A percentile compares a stretch with the other conserved stretches of the same genome.
These are phyloP conservation scores for Calonectria crousiana DNA, from an alignment of 2,329 filamentous ascomycete species.

Conservation along the genomic window DNA sequence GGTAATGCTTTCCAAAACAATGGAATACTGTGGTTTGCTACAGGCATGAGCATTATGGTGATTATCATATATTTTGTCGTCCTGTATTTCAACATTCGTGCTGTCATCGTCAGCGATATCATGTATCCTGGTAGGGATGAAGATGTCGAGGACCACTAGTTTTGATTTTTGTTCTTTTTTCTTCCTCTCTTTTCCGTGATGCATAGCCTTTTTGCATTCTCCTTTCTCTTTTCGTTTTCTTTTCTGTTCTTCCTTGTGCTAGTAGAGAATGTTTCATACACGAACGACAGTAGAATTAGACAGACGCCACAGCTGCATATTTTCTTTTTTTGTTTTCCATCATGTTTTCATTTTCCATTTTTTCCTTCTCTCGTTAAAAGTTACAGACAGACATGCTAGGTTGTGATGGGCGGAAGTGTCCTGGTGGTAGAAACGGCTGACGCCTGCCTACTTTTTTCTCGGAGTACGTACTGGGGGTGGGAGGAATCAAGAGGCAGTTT, in stretches of 20 bases:
- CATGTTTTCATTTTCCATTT: background rate
- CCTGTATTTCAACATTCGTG: constrained; percentile 57
- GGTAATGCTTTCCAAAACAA: constrained; percentile 61
- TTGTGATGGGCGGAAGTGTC: background rate
- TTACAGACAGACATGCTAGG: background rate
- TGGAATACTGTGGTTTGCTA: constrained; percentile 60
- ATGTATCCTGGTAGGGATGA: constrained; percentile 68
- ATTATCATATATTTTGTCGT: constrained; percentile 58
- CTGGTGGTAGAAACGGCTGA: background rate
- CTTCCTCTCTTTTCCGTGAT: background rate
- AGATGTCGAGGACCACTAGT: constrained; percentile 62
- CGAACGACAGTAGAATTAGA: background rate
- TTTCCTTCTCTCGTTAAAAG: background rate
- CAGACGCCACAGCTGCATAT: background rate
- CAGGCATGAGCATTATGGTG: constrained; percentile 63
- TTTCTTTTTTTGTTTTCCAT: background rate
- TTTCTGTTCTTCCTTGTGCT: no score
- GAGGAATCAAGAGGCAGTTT: background rate
- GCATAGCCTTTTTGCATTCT: background rate
- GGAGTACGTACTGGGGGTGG: background rate
- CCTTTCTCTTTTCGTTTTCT: background rate
- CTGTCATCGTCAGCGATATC: constrained; percentile 65
- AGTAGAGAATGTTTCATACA: background rate
- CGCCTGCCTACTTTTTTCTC: background rate
- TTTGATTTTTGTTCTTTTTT: background rate